These are phyloP conservation scores for Fraxinus dipetala DNA, from an alignment of 305 asterid species.

Conservation along the genomic window DNA sequence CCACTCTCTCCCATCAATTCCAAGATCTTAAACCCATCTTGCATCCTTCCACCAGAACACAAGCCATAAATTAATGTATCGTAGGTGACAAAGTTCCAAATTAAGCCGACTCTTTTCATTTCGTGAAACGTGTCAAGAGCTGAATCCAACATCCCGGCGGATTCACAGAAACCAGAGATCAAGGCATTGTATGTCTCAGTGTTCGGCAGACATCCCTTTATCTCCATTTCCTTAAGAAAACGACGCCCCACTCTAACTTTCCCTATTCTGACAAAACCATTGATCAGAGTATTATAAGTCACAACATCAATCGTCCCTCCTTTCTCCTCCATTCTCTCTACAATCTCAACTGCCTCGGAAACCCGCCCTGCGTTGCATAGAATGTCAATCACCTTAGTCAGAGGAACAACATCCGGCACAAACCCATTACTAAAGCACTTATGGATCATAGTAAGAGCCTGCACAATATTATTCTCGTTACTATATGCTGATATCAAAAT, in stretches of 20 bases:
- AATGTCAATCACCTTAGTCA: slow-evolving; percentile 58
- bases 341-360: slow-evolving; percentile 66
- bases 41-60: slow-evolving; percentile 50
- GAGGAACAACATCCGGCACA: slow-evolving; percentile 60
- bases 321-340: slow-evolving; percentile 61
- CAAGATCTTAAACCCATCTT: slow-evolving; percentile 57
- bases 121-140: slow-evolving; percentile 75
- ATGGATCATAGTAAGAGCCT: slow-evolving; percentile 76
- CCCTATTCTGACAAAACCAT: slow-evolving; percentile 60
- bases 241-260: slow-evolving; percentile 51
- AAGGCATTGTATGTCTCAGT: slow-evolving; percentile 61
- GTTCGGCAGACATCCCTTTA: slow-evolving; percentile 75
- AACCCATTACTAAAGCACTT: slow-evolving; percentile 56
- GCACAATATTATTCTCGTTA: slow-evolving; percentile 55
- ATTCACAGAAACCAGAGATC: slow-evolving; percentile 64
- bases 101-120: slow-evolving; percentile 64
- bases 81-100: slow-evolving; percentile 53
- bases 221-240: slow-evolving; percentile 72
- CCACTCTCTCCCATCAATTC: slow-evolving; percentile 51
- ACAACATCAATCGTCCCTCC: slow-evolving; percentile 64
- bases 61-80: slow-evolving; percentile 61
- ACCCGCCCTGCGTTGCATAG: slow-evolving; percentile 52
- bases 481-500: slow-evolving; percentile 76
- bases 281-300: slow-evolving; percentile 65
- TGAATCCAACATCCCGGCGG: slow-evolving; percentile 45